phyloP scores from a whole-genome alignment of 2,329 filamentous ascomycete species.

The Alternaria sp. region DNA sequence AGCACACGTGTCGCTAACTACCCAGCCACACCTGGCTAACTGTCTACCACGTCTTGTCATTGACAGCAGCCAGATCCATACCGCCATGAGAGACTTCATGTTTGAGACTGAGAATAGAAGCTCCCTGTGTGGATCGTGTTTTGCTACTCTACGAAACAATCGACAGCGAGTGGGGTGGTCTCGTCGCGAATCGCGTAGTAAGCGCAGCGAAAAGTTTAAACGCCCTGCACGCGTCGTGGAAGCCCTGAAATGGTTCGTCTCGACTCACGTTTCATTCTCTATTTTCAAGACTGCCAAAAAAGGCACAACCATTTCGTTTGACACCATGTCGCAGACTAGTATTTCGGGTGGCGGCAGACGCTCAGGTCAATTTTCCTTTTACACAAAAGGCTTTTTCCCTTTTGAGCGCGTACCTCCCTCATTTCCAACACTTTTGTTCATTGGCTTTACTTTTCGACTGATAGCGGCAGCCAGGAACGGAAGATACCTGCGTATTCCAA shows the following conservation, averaged over 20 bases:
- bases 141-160: constrained; percentile 9
- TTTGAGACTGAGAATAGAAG: constrained; percentile 14
- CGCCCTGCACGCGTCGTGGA: not conserved
- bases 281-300: not conserved
- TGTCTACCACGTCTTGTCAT: constrained; percentile 5
- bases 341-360: not conserved
- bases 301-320: constrained; percentile 4
- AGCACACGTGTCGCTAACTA: constrained; percentile 7
- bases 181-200: constrained; percentile 17
- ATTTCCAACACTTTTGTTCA: not conserved
- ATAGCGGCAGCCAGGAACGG: constrained; percentile 4
- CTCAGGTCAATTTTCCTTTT: not conserved
- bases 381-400: constrained; percentile 5
- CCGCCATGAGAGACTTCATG: constrained; percentile 1
- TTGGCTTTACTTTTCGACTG: not conserved
- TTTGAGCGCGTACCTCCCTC: not conserved
- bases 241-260: constrained; percentile 25
- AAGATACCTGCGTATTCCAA: not conserved
- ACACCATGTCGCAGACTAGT: constrained; percentile 8
- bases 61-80: constrained; percentile 11
- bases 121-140: not conserved
- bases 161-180: constrained; percentile 4
- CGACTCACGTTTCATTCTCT: constrained; percentile 12
- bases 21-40: constrained; percentile 5
- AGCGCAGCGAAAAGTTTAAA: constrained; percentile 5